phyloP scores from a whole-genome alignment of 2,329 filamentous ascomycete species.

The Cercospora zeae-maydis region DNA sequence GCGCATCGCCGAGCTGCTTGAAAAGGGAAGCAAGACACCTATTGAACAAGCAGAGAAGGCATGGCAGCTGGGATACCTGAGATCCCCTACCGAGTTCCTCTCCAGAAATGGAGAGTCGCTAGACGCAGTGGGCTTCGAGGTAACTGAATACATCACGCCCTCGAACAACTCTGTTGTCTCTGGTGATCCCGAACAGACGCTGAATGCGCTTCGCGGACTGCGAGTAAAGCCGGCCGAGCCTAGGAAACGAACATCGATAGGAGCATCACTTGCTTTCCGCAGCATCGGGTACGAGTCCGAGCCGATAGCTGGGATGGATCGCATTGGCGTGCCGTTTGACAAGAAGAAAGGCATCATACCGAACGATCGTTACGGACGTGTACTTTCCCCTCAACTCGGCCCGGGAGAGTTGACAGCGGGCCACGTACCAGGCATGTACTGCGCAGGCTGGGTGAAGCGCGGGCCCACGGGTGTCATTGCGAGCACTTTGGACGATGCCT shows the following conservation, averaged over 20 bases:
- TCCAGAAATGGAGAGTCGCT: slow-evolving; percentile 52
- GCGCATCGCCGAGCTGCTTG: slow-evolving; percentile 74
- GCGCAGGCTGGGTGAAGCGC: slow-evolving; percentile 92
- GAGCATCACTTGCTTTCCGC: slow-evolving; percentile 73
- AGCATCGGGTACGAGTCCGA: slow-evolving; percentile 93
- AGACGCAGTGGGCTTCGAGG: slow-evolving; percentile 64
- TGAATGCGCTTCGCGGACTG: slow-evolving; percentile 32
- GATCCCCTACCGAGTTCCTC: slow-evolving; percentile 70
- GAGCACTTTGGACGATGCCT: slow-evolving; percentile 92
- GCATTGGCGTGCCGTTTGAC: slow-evolving; percentile 77
- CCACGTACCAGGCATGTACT: slow-evolving; percentile 73
- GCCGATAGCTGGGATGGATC: slow-evolving; percentile 68
- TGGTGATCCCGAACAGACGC: slow-evolving; percentile 29
- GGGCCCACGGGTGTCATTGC: slow-evolving; percentile 95
- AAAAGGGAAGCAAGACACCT: slow-evolving; percentile 64
- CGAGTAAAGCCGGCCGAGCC: slow-evolving; percentile 32
- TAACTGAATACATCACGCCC: slow-evolving; percentile 37
- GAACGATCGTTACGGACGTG: slow-evolving; percentile 76
- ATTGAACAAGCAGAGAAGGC: slow-evolving; percentile 55
- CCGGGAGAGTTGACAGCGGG: slow-evolving; percentile 44
- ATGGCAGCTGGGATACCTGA: slow-evolving; percentile 82
- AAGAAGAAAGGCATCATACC: slow-evolving; percentile 68
- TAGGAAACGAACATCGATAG: slow-evolving; percentile 42
- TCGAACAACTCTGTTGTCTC: slow-evolving; percentile 20
- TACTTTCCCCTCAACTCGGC: slow-evolving; percentile 48